Conservation (phyloP, 1,284 basidiomycete species). For the Chalciporus sp. region DNA sequence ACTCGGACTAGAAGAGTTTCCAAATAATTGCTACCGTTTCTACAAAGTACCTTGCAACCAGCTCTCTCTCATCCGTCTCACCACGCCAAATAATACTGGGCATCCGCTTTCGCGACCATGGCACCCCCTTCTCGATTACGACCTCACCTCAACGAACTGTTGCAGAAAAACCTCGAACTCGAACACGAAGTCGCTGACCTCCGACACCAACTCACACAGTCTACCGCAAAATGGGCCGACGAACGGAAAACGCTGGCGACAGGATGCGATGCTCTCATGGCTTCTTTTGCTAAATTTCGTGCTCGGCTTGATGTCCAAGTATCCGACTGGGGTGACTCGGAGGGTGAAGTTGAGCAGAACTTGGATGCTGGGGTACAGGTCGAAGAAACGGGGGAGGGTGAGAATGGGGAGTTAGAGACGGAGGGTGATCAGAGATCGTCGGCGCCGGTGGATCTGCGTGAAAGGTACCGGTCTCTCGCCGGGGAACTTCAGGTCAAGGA, state of each 20-base stretch:
- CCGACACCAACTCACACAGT: constrained; percentile 33
- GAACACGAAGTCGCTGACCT: constrained; percentile 32
- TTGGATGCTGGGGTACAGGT: constrained; percentile 15
- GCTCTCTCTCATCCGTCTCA: background rate
- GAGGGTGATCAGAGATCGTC: constrained; percentile 15
- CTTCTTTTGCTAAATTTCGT: constrained; percentile 35
- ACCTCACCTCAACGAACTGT: constrained; percentile 31
- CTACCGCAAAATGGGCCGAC: constrained; percentile 33
- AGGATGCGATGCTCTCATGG: constrained; percentile 31
- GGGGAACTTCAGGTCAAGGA: constrained; percentile 25
- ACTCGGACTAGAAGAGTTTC: background rate
- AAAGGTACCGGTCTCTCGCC: constrained; percentile 21
- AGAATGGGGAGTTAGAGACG: constrained; percentile 1
- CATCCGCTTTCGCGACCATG: constrained; percentile 13
- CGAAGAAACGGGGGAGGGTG: constrained; percentile 24
- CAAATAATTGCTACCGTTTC: background rate
- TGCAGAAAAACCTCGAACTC: constrained; percentile 33
- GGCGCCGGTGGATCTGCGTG: constrained; percentile 5
- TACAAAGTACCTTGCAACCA: background rate
- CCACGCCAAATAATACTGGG: background rate
- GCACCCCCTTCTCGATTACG: constrained; percentile 28
- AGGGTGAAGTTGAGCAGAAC: constrained; percentile 31
- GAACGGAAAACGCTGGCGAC: constrained; percentile 27
- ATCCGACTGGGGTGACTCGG: constrained; percentile 25
- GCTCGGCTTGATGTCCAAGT: constrained; percentile 27